phyloP scores from a whole-genome alignment of 148 eudicot species.

The Vaccinium vitisidaea region DNA sequence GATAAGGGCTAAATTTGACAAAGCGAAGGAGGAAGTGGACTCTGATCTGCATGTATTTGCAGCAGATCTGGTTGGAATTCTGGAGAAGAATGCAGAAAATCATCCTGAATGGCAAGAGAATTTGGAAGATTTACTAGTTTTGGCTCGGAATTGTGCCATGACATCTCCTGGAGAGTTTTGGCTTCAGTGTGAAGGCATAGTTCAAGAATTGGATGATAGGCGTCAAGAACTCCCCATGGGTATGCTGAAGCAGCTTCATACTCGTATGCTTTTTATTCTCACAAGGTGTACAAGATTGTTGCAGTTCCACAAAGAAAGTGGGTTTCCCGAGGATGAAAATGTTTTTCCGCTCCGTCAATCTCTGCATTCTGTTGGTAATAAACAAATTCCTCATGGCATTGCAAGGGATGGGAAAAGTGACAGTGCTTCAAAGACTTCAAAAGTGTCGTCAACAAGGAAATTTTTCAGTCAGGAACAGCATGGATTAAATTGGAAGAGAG shows the following conservation, averaged over 20 bases:
- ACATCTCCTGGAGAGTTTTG: constrained; percentile 91
- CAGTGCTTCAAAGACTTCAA: constrained; percentile 41
- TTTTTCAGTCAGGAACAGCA: constrained; percentile 88
- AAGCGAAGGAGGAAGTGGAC: constrained; percentile 99
- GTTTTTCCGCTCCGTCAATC: constrained; percentile 79
- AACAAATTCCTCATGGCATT: constrained; percentile 38
- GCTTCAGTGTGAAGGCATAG: constrained; percentile 97
- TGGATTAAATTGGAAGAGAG: constrained; percentile 42
- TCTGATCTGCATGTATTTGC: constrained; percentile 90
- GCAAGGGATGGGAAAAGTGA: constrained; percentile 40
- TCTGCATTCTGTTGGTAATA: constrained; percentile 59
- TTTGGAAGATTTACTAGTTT: constrained; percentile 84
- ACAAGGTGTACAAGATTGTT: constrained; percentile 94
- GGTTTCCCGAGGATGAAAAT: constrained; percentile 79
- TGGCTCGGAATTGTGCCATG: constrained; percentile 92
- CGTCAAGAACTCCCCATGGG: constrained; percentile 96
- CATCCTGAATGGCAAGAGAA: constrained; percentile 98
- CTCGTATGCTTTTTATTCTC: constrained; percentile 97
- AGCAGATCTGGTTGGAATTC: constrained; percentile 83
- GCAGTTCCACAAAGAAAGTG: constrained; percentile 99
- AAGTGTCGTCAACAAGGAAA: constrained; percentile 54
- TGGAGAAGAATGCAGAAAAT: constrained; percentile 89
- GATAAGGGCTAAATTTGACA: constrained; percentile 91
- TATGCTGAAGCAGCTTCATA: constrained; percentile 90
- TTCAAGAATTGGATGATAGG: constrained; percentile 93